Base-by-base conservation (phyloP, 2,329 filamentous ascomycete species). In the Paracoccidioides lutzii region DNA sequence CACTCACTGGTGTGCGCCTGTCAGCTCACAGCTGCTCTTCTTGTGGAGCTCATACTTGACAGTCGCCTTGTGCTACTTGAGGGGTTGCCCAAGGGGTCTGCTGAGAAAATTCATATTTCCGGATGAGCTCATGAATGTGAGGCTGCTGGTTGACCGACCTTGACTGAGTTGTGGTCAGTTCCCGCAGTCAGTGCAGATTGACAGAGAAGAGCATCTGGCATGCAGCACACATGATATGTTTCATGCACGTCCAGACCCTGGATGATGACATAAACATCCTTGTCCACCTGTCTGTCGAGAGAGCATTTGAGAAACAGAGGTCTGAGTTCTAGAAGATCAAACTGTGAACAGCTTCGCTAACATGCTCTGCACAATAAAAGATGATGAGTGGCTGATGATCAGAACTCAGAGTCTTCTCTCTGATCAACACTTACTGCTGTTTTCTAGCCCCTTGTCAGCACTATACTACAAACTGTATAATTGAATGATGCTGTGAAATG, bases 141-240 rank as follows among this genome's bases (percentile, higher is more conserved):
- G 59, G 61, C 28, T 55, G 48, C 41, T 59, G n/a, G 30, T 67
- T 62, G 14, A 66, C 57, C 5, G 56, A 64, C 14, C 52, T 42
- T 46, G 57, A 61, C 59, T 67, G 58, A 38, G 59, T 52, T 3
- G 54, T 57, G 5, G 59, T 66, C 35, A 66, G 58, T 41, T 61
- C 56, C 45, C 59, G 50, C 43, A 59, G 62, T 7, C 59, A 56
- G 42, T 54, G 44, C 15, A 57, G 61, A 59, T 67, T 58, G 41
- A 67, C 63, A 22, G 56, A 62, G 12, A 55, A 59, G 52, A 60
- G 60, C 44, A 66, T 65, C 38, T 57, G 59, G 51, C 45, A 62
- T 44, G 59, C 58, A 28, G 58, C 58, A 41, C 56, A 52, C 53
- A 66, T 67, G 22, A 66, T 57, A 28, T 61, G 56, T 14, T 56